phyloP scores from a whole-genome alignment of 208 protist genomes.

The Leishmania braziliensis region DNA sequence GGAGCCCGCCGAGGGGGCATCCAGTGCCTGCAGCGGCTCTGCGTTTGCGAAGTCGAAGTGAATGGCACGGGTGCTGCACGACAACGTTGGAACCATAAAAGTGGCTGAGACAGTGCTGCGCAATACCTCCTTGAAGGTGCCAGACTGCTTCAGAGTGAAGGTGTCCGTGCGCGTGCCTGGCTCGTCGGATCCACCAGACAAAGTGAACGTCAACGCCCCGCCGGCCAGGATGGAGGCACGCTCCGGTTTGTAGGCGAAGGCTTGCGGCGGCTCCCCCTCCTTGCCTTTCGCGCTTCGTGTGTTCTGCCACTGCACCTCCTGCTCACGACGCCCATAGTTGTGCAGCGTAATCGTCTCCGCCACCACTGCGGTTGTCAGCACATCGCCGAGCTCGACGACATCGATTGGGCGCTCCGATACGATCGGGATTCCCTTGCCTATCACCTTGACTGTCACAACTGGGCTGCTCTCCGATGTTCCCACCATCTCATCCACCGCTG shows the following conservation, averaged over 20 bases:
- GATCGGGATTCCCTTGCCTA: slow-evolving; percentile 92
- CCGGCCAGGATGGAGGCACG: slow-evolving; percentile 68
- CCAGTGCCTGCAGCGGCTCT: slow-evolving; percentile 6
- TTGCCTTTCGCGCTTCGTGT: slow-evolving; percentile 65
- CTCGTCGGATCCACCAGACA: slow-evolving; percentile 56
- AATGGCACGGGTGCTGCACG: slow-evolving; percentile 79
- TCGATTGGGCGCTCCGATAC: slow-evolving; percentile 46
- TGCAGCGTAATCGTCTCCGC: slow-evolving; percentile 63
- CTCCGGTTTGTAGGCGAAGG: slow-evolving; percentile 87
- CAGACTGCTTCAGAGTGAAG: slow-evolving; percentile 85
- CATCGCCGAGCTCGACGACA: slow-evolving; percentile 86
- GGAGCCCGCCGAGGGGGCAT: not conserved
- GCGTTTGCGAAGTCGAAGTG: slow-evolving; percentile 86
- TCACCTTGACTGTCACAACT: slow-evolving; percentile 66
- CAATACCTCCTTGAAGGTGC: slow-evolving; percentile 82
- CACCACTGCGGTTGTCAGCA: slow-evolving; percentile 83
- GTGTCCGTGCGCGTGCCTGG: slow-evolving; percentile 71
- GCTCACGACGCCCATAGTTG: slow-evolving; percentile 90
- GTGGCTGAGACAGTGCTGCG: slow-evolving; percentile 66
- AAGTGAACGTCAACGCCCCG: slow-evolving; percentile 51
- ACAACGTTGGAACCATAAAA: slow-evolving; percentile 85
- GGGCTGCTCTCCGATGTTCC: slow-evolving; percentile 15
- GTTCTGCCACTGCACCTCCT: slow-evolving; percentile 92
- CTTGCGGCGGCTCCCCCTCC: slow-evolving; percentile 59
- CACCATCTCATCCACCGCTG: slow-evolving; percentile 21